phyloP scores from a whole-genome alignment of 495 filamentous ascomycete species.

The Talaromyces trachyspermus region DNA sequence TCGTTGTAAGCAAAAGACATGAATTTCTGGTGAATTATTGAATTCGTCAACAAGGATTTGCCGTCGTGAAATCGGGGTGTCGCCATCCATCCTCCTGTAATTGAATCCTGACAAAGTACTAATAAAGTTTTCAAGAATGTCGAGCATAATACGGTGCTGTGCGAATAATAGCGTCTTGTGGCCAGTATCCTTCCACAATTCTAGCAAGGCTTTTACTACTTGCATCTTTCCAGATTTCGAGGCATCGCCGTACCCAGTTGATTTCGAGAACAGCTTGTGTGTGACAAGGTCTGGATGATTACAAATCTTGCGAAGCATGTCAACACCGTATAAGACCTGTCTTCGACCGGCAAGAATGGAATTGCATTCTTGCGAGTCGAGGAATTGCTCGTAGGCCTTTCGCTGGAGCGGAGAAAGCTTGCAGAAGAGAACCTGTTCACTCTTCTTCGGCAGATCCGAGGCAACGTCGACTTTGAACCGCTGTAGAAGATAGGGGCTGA shows the following conservation, averaged over 20 bases:
- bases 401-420: conserved; percentile 74
- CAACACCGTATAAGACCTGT: conserved; percentile 82
- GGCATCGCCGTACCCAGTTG: conserved; percentile 60
- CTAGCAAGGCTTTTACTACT: conserved; percentile 74
- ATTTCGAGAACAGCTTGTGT: conserved; percentile 50
- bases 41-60: conserved; percentile 85
- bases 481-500: conserved; percentile 88
- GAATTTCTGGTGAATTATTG: conserved; percentile 68
- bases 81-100: conserved; percentile 88
- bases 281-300: conserved; percentile 89
- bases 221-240: conserved; percentile 90
- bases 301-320: conserved; percentile 90
- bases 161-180: conserved; percentile 90
- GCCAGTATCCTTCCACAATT: conserved; percentile 76
- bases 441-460: conserved; percentile 87
- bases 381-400: conserved; percentile 67
- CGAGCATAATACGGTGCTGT: conserved; percentile 86
- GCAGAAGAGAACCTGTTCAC: conserved; percentile 90
- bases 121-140: conserved; percentile 82
- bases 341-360: conserved; percentile 63
- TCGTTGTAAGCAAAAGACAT: conserved; percentile 93
- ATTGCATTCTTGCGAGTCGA: conserved; percentile 75
- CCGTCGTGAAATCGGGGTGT: conserved; percentile 72
- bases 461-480: conserved; percentile 91
- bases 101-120: conserved; percentile 57